phyloP scores from a whole-genome alignment of 208 protist genomes.

The Leptomonas seymouri region DNA sequence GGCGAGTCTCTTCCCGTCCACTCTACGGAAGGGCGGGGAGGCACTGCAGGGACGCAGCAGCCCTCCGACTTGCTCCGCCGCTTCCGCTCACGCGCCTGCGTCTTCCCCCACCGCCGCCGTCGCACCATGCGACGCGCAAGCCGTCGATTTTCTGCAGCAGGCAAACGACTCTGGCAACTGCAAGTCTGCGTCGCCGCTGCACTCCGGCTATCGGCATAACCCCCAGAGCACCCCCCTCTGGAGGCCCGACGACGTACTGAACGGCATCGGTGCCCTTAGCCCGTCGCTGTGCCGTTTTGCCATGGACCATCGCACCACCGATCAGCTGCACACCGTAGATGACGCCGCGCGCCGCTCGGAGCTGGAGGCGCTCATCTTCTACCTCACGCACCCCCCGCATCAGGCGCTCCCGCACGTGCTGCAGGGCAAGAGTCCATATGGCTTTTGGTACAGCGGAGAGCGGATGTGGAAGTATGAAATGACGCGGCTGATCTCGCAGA shows the following conservation, averaged over 20 bases:
- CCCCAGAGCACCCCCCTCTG: background rate
- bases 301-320: conserved; percentile 45
- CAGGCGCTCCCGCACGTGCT: conserved; percentile 74
- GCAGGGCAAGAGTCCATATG: conserved; percentile 59
- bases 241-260: conserved; percentile 20
- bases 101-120: no score
- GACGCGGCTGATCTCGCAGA: conserved; percentile 61
- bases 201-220: background rate
- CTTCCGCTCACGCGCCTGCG: no score
- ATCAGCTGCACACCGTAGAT: conserved; percentile 78
- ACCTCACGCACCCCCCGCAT: conserved; percentile 71
- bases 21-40: background rate
- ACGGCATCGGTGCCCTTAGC: conserved; percentile 28
- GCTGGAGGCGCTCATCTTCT: conserved; percentile 72
- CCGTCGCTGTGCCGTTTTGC: conserved; percentile 62
- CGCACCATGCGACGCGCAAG: no score
- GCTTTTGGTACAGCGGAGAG: conserved; percentile 86
- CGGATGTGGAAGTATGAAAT: conserved; percentile 84
- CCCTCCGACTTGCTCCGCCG: no score
- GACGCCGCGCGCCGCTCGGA: conserved; percentile 80
- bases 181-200: background rate
- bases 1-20: background rate
- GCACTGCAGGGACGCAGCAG: background rate
- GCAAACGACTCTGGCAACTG: background rate
- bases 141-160: background rate